These are phyloP conservation scores for Linum usitatissimum DNA, from an alignment of 345 rosid species.

Conservation along the genomic window DNA sequence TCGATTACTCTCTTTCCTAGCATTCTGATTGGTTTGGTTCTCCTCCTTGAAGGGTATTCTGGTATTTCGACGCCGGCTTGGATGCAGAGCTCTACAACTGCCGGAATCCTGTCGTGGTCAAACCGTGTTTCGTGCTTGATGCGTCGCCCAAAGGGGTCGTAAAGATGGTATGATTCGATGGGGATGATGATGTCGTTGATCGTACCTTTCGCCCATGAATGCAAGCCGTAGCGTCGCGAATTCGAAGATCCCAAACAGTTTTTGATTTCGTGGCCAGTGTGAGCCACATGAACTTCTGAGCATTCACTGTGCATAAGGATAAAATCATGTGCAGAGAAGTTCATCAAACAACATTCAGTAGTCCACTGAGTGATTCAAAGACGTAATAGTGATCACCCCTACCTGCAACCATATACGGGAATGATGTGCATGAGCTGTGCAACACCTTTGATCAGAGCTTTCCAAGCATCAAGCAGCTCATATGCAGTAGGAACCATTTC, in stretches of 20 bases:
- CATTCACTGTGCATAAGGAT: constrained; percentile 43
- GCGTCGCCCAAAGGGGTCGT: constrained; percentile 75
- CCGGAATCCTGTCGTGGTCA: constrained; percentile 77
- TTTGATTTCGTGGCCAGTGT: constrained; percentile 50
- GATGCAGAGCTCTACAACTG: constrained; percentile 76
- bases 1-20: constrained; percentile 62
- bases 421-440: constrained; percentile 64
- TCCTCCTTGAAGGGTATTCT: constrained; percentile 73
- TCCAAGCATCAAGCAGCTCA: constrained; percentile 71
- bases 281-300: constrained; percentile 69
- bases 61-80: constrained; percentile 82
- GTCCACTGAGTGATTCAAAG: no score
- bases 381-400: neutral
- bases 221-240: constrained; percentile 39
- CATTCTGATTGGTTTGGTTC: constrained; percentile 63
- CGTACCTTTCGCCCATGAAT: constrained; percentile 68
- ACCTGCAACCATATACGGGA: constrained; percentile 80
- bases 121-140: constrained; percentile 69
- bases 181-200: constrained; percentile 60
- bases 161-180: constrained; percentile 79
- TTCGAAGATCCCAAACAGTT: constrained; percentile 44
- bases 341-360: no score
- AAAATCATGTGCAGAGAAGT: neutral
- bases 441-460: constrained; percentile 60
- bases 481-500: constrained; percentile 58